These are phyloP conservation scores for Penicillium bovifimosum DNA, from an alignment of 495 filamentous ascomycete species.

Conservation along the genomic window DNA sequence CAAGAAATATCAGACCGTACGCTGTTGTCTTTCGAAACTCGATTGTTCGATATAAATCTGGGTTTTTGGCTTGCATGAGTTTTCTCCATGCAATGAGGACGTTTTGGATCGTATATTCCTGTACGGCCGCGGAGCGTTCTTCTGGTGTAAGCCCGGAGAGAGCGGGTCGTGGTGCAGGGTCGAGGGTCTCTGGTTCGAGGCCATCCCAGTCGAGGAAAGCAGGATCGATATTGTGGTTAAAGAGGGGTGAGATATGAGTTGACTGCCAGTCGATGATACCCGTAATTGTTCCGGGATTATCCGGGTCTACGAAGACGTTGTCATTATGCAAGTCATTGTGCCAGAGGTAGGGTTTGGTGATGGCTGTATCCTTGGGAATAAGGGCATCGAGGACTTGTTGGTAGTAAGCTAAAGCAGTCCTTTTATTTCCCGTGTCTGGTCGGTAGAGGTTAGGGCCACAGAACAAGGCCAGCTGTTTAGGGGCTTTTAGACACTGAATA, in stretches of 20 bases:
- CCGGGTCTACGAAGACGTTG: slow-evolving; percentile 37
- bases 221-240: slow-evolving; percentile 30
- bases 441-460: slow-evolving; percentile 32
- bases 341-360: slow-evolving; percentile 31
- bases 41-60: slow-evolving; percentile 23
- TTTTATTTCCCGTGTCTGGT: slow-evolving; percentile 27
- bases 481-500: slow-evolving; percentile 19
- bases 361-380: neutral
- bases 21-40: slow-evolving; percentile 27
- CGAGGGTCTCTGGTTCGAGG: slow-evolving; percentile 29
- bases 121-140: slow-evolving; percentile 17
- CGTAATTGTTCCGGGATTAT: slow-evolving; percentile 28
- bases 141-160: slow-evolving; percentile 21
- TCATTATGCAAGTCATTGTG: slow-evolving; percentile 38
- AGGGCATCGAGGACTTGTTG: neutral
- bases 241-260: slow-evolving; percentile 31
- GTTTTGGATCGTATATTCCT: slow-evolving; percentile 22
- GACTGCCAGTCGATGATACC: slow-evolving; percentile 40
- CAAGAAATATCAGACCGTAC: slow-evolving; percentile 32
- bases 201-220: slow-evolving; percentile 29
- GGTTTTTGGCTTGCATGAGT: slow-evolving; percentile 30
- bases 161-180: slow-evolving; percentile 17
- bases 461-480: slow-evolving; percentile 25
- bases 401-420: slow-evolving; percentile 13
- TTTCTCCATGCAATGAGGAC: slow-evolving; percentile 32